phyloP scores from a whole-genome alignment of 495 filamentous ascomycete genomes.

The Lasiosphaeris hirsuta region DNA sequence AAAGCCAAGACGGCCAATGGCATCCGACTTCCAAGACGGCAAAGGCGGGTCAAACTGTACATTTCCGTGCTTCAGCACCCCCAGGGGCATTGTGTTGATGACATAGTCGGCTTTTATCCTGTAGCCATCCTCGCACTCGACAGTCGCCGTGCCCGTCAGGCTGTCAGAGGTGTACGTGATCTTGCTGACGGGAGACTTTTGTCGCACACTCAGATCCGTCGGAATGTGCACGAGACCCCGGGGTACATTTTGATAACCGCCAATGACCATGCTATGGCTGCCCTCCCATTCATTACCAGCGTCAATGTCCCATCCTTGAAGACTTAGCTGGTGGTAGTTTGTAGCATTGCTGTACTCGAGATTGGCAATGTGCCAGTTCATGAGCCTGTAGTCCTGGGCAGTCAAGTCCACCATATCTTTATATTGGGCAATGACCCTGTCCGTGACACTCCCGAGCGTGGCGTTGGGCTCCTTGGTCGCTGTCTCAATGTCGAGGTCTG shows the following conservation, averaged over 20 bases:
- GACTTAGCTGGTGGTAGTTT: constrained; percentile 79
- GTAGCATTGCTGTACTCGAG: constrained; percentile 94
- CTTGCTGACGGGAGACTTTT: constrained; percentile 61
- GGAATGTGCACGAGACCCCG: constrained; percentile 75
- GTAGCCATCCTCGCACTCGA: constrained; percentile 79
- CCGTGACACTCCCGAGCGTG: constrained; percentile 83
- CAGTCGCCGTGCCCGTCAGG: constrained; percentile 40
- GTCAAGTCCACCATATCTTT: constrained; percentile 76
- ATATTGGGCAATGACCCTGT: constrained; percentile 85
- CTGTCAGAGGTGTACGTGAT: constrained; percentile 62
- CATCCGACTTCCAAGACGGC: constrained; percentile 77
- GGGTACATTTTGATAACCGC: constrained; percentile 88
- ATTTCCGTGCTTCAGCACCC: constrained; percentile 74
- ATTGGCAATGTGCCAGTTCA: constrained; percentile 99
- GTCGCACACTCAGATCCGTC: constrained; percentile 72
- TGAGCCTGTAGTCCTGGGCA: constrained; percentile 78
- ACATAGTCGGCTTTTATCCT: constrained; percentile 77
- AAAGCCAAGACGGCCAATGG: constrained; percentile 86
- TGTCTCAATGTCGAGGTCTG: constrained; percentile 70
- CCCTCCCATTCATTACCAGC: constrained; percentile 97
- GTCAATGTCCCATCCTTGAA: constrained; percentile 94
- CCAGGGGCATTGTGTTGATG: constrained; percentile 83
- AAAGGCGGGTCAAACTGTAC: constrained; percentile 80
- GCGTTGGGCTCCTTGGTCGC: constrained; percentile 58
- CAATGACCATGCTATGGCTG: constrained; percentile 84